Evolutionary conservation across 257 asterid species (phyloP), one percentile per base, ranked within the genome.

Genomic region (Coffea canephora): DNA sequence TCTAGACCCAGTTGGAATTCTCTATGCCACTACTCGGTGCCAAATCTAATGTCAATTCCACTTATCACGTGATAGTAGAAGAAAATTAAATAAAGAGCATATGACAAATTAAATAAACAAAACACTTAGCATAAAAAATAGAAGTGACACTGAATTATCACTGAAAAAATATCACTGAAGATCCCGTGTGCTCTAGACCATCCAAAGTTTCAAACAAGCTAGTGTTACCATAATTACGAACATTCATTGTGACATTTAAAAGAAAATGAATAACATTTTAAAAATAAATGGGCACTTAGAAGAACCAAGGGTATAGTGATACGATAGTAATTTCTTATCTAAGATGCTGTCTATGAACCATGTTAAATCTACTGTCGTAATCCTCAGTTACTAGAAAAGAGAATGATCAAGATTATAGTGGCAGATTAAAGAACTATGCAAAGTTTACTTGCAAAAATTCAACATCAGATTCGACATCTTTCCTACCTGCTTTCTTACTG

Each of bases 401-500:
- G 3, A 23, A 9, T 8, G 0, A 18, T 31, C n/a, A 54, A 23
- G 8, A 18, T 5, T 4, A 72, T 50, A 1, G 23, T 4, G n/a
- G 12, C 39, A 48, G 27, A 27, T 13, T 16, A 49, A 73, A 41
- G 8, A 10, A 52, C 21, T 11, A 21, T 14, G 52, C 23, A 8
- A 2, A 77, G 25, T 41, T n/a, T 61, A 45, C 1, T 21, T 25
- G 0, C 5, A n/a, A 78, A 34, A 16, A 43, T 43, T 21, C 31
- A 73, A 66, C 52, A 57, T 1, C 16, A 61, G 46, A 39, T 18
- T 1, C 1, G 5, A 61, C 16, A 19, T 18, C 14, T 11, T n/a
- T 6, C 7, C 0, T 87, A 94, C 98, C 91, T 93, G 98, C 65
- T 92, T 95, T 75, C 99, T 84, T 4, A 95, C 99, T 0, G 99